Conservation (phyloP, 345 rosid species). For the Eucalyptus camaldulensis region DNA sequence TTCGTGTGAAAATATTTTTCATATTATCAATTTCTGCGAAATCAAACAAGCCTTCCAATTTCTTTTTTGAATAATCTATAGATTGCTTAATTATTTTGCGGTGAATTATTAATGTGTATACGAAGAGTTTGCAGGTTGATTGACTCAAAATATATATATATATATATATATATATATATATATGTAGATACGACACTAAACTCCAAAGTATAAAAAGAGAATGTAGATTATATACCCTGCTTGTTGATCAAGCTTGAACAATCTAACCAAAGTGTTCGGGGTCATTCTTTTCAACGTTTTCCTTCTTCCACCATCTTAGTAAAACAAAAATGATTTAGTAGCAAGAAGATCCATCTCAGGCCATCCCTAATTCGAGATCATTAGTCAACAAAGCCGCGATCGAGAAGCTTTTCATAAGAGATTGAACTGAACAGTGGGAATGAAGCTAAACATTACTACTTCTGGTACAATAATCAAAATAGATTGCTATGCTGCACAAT, state of each 20-base stretch:
- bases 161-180: no score
- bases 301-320: background rate
- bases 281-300: background rate
- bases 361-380: background rate
- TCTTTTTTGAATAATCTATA: background rate
- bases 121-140: background rate
- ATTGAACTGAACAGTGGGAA: background rate
- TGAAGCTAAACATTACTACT: background rate
- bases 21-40: rapidly evolving
- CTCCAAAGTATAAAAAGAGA: background rate
- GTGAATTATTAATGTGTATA: background rate
- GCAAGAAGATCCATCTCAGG: background rate
- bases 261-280: background rate
- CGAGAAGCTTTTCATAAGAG: background rate
- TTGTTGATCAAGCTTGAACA: background rate
- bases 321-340: background rate
- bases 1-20: no score
- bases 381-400: background rate
- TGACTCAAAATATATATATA: background rate
- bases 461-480: background rate
- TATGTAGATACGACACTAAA: background rate
- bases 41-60: no score
- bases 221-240: background rate
- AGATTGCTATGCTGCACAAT: background rate
- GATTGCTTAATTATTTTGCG: background rate